Evolutionary conservation across 2,329 filamentous ascomycete species (phyloP), one percentile per base, ranked within the genome.

Genomic region (Uncinocarpus reesii): DNA sequence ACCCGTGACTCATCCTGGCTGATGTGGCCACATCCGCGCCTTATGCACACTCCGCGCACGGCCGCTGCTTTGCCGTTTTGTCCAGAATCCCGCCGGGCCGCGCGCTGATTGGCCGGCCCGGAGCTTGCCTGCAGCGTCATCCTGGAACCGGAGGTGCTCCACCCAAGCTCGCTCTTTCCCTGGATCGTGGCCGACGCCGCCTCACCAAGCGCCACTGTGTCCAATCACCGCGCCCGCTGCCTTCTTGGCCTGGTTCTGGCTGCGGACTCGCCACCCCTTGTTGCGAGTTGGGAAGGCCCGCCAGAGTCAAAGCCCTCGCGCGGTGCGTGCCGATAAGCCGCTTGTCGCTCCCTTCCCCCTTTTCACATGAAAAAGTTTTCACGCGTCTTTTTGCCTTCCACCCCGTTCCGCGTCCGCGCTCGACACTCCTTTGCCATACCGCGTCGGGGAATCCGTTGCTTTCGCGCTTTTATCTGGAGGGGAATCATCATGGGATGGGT

Each of bases 191-290:
- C 24, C 41, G 10, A n/a, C 44, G 44, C 44, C 18, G 13, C 35
- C 21, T 32, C 34, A 31, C 44, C 44, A 40, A 46, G 51, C 51
- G 51, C 42, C 44, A 42, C 40, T 34, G 3, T 13, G 16, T 11
- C 52, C 52, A 52, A 54, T 54, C 50, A 49, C 23, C n/a, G 31
- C 40, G 15, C 4, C 13, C 26, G 23, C n/a, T 16, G 35, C 41
- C 26, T 16, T 31, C 32, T 24, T 52, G 44, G 49, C 49, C n/a
- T 35, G 32, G 18, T 45, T 51, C 40, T 38, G 31, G 5, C 7
- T 20, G 16, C 40, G 31, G 40, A 3, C 41, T 43, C 41, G 41
- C 41, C 41, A 43, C 41, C 28, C 41, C 41, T 42, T 23, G 26
- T 20, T 50, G 31, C 29, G 18, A 34, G 32, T 23, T 38, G n/a